Conservation (phyloP, 2,329 filamentous ascomycete species). For the Geosmithia putterillii region DNA sequence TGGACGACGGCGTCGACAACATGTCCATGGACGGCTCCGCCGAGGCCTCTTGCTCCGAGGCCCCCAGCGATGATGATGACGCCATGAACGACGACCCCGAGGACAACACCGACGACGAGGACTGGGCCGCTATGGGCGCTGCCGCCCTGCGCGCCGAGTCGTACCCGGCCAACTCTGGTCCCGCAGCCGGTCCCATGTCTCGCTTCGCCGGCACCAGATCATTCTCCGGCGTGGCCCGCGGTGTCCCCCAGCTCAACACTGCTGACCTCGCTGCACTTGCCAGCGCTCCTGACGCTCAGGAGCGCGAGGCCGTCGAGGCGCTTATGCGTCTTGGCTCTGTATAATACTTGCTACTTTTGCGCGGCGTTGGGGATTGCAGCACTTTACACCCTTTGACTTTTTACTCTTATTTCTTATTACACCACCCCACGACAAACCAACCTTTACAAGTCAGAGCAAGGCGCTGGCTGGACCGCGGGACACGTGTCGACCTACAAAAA, state of each 20-base stretch:
- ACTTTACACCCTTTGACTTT: not conserved
- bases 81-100: conserved; percentile 64
- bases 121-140: conserved; percentile 85
- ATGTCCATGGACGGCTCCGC: conserved; percentile 72
- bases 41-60: conserved; percentile 67
- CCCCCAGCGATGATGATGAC: conserved; percentile 53
- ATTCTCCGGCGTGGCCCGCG: conserved; percentile 42
- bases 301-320: conserved; percentile 72
- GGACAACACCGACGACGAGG: conserved; percentile 88
- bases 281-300: conserved; percentile 52
- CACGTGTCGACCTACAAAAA: not conserved
- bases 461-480: not conserved
- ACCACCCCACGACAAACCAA: not conserved
- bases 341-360: conserved; percentile 32
- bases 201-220: conserved; percentile 26
- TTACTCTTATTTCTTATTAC: conserved; percentile 1
- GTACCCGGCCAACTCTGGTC: conserved; percentile 29
- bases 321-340: conserved; percentile 71
- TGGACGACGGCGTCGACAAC: conserved; percentile 81
- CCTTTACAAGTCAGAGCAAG: not conserved
- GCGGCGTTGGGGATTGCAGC: conserved; percentile 38
- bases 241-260: conserved; percentile 34
- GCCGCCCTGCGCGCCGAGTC: conserved; percentile 64
- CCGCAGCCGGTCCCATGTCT: conserved; percentile 2
- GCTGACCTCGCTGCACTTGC: conserved; percentile 38